These are phyloP conservation scores for Tarenaya hassleriana DNA, from an alignment of 345 rosid species.

Conservation along the genomic window DNA sequence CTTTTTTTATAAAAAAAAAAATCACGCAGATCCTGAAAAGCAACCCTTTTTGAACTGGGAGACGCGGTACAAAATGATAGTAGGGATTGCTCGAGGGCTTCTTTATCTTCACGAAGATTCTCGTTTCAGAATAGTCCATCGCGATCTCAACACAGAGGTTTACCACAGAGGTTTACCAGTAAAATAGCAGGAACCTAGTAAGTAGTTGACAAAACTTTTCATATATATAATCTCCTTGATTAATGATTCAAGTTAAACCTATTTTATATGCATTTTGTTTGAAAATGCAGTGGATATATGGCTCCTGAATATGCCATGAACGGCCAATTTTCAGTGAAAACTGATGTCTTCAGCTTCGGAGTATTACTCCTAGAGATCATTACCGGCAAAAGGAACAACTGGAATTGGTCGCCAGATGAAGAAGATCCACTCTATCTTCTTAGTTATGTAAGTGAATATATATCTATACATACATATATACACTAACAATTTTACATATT, in stretches of 20 bases:
- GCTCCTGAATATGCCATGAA: constrained; percentile 30
- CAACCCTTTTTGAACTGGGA: constrained; percentile 25
- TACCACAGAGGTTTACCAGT: too few species aligned
- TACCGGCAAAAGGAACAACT: constrained; percentile 22
- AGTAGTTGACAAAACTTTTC: too few species aligned
- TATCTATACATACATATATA: too few species aligned
- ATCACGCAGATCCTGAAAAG: constrained; percentile 17
- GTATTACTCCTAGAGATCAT: constrained; percentile 29
- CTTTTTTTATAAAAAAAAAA: too few species aligned
- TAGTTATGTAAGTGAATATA: constrained; percentile 26
- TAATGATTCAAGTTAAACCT: too few species aligned
- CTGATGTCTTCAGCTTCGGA: constrained; percentile 30
- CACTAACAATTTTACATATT: too few species aligned
- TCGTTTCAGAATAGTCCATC: constrained; percentile 41
- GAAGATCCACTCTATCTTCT: constrained; percentile 25
- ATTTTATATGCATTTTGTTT: too few species aligned
- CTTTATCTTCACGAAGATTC: constrained; percentile 46
- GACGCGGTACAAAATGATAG: constrained; percentile 25
- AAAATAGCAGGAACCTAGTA: constrained; percentile 48
- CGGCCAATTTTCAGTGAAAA: constrained; percentile 27
- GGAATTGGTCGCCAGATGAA: constrained; percentile 10
- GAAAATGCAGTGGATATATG: constrained; percentile 29
- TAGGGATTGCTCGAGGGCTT: constrained; percentile 29
- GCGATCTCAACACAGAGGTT: constrained; percentile 43
- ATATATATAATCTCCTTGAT: too few species aligned